Evolutionary conservation across 345 rosid genomes (phyloP).

Genomic region (Nasturtium officinale): DNA sequence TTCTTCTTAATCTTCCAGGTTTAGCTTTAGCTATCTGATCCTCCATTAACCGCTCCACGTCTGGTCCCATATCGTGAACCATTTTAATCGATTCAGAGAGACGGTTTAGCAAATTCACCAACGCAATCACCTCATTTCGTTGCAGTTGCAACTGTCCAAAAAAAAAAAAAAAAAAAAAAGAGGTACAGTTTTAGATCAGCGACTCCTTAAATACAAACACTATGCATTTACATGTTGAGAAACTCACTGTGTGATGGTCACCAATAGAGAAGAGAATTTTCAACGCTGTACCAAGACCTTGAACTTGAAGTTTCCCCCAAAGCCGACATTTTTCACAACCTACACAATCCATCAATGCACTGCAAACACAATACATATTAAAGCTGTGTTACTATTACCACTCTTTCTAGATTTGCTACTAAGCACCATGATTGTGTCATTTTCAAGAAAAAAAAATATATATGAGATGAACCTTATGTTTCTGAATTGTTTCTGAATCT

Average conservation of each 20-base stretch:
- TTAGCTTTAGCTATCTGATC: constrained; percentile 28
- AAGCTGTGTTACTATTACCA: constrained; percentile 20
- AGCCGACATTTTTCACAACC: constrained; percentile 98
- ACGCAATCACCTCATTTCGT: constrained; percentile 66
- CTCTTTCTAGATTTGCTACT: constrained; percentile 13
- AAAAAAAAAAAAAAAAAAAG: not conserved
- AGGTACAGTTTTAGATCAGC: not conserved
- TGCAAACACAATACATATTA: constrained; percentile 45
- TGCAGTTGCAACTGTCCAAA: constrained; percentile 49
- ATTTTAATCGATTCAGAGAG: constrained; percentile 60
- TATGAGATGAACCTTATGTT: constrained; percentile 70
- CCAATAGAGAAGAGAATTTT: constrained; percentile 76
- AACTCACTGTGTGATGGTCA: constrained; percentile 61
- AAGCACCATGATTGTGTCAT: not conserved
- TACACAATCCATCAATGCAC: constrained; percentile 94
- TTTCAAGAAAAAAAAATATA: not conserved
- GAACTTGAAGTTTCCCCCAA: constrained; percentile 99
- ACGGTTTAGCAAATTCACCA: constrained; percentile 61
- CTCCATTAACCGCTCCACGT: constrained; percentile 51
- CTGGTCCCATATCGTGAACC: constrained; percentile 58
- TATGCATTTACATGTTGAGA: not conserved
- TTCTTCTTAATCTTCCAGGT: constrained; percentile 36
- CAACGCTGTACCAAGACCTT: constrained; percentile 93
- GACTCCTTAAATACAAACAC: not conserved
- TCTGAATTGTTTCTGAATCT: constrained; percentile 84